Conservation (phyloP, 495 filamentous ascomycete species). For the Saxispiralis lemnorum region DNA sequence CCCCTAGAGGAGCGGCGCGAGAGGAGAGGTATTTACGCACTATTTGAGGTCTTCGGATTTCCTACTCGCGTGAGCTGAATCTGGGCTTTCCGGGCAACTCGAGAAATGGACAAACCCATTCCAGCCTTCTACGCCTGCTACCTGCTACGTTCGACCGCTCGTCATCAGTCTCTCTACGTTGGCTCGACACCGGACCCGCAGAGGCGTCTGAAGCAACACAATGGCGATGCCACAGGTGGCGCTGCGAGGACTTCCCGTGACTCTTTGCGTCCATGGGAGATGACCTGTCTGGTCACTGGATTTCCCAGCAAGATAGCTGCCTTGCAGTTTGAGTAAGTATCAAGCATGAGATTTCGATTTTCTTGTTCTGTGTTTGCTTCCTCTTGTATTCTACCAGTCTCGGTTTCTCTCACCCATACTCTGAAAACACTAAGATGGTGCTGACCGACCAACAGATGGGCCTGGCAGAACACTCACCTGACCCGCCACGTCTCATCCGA, state of each 20-base stretch:
- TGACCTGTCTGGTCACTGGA: slow-evolving; percentile 71
- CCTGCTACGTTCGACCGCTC: slow-evolving; percentile 64
- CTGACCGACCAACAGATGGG: slow-evolving; percentile 47
- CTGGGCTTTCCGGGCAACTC: too few relatives aligned
- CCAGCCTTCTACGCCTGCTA: slow-evolving; percentile 68
- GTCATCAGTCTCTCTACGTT: slow-evolving; percentile 53
- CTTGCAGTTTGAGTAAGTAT: slow-evolving; percentile 79
- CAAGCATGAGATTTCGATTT: background rate
- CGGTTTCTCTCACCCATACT: too few relatives aligned
- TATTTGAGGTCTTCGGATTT: too few relatives aligned
- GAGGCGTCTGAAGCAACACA: slow-evolving; percentile 74
- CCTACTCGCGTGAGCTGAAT: too few relatives aligned
- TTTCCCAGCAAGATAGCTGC: slow-evolving; percentile 77
- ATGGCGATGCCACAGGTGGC: slow-evolving; percentile 62
- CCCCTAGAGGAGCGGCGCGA: too few relatives aligned
- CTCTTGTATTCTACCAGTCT: too few relatives aligned
- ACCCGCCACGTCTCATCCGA: slow-evolving; percentile 51
- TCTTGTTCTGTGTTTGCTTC: background rate
- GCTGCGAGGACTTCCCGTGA: slow-evolving; percentile 52
- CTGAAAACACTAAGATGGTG: too few relatives aligned
- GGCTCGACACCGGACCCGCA: slow-evolving; percentile 79
- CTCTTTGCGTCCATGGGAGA: slow-evolving; percentile 75
- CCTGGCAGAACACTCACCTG: slow-evolving; percentile 65
- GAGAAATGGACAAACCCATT: slow-evolving; percentile 31
- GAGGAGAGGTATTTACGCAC: too few relatives aligned